Evolutionary conservation across 1,284 basidiomycete genomes (phyloP), one percentile per base, ranked within the genome.

Genomic region (Apiotrichum sp.): DNA sequence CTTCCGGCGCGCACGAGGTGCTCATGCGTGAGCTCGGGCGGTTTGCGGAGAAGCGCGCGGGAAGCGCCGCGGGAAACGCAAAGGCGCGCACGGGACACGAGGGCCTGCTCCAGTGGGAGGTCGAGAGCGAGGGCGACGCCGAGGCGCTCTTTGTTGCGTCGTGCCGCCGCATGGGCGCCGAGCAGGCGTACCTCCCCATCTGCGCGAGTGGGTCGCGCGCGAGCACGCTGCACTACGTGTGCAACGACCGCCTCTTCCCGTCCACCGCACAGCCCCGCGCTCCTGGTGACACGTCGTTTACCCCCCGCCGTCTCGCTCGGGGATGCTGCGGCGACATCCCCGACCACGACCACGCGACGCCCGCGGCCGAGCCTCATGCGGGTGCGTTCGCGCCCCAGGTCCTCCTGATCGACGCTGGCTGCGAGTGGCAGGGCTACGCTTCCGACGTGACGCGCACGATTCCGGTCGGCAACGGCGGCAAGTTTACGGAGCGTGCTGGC

Each of bases 121-220:
- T 93, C 16, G 84, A 89, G 77, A 88, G 87, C 66, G 92, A 96
- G 75, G 86, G 84, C 0, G 91, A 93, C 71, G 92, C 89, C 0
- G 91, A 93, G 70, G 92, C 90, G 0, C 80, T 93, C 4, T 96
- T 95, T 62, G 87, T 91, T 3, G 89, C 90, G 2, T 86, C 85
- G 3, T 93, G 90, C 73, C 79, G 88, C 49, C 80, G 89, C 59
- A 84, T 89, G 50, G 90, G 89, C 16, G 80, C 89, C 4, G 80
- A 84, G n/a, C 88, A 89, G 76, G 89, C 91, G 0, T 95, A 96
- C 73, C 80, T 89, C 9, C 91, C 92, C 1, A 93, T 95, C 56
- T 87, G 91, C 7, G 92, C 90, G 0, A 85, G 86, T 1, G 87
- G 89, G 0, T 84, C 83, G 3, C 82, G 88, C 32, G 90, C 91